phyloP scores from a whole-genome alignment of 1,139 yeast genomes.

The Debaryomyces sp. region DNA sequence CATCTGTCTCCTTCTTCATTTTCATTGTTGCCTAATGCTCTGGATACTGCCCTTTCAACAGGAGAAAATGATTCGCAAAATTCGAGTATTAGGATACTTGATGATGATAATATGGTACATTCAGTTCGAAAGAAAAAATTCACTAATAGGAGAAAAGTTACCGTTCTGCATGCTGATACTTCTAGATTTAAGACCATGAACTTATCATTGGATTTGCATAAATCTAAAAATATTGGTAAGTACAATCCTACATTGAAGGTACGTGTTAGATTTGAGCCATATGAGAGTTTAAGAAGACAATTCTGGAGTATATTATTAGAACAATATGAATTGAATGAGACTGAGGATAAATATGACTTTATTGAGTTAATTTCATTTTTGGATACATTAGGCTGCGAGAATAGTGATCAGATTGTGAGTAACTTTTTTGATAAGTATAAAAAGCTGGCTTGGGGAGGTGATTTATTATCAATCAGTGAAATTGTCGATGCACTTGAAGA shows the following conservation, averaged over 20 bases:
- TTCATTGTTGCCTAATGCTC: background rate
- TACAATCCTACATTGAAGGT: slow-evolving; percentile 60
- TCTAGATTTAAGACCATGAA: slow-evolving; percentile 48
- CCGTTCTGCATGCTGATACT: slow-evolving; percentile 38
- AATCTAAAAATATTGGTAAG: slow-evolving; percentile 36
- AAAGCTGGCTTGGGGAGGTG: slow-evolving; percentile 56
- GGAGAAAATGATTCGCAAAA: slow-evolving; percentile 21
- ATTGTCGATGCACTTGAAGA: slow-evolving; percentile 57
- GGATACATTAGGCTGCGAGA: slow-evolving; percentile 63
- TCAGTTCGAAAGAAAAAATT: slow-evolving; percentile 31
- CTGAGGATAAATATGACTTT: slow-evolving; percentile 43
- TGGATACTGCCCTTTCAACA: slow-evolving; percentile 13
- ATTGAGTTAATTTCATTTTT: slow-evolving; percentile 60
- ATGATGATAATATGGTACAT: slow-evolving; percentile 35
- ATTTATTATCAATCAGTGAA: slow-evolving; percentile 57
- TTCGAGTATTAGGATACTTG: slow-evolving; percentile 27
- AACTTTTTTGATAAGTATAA: slow-evolving; percentile 46
- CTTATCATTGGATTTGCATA: slow-evolving; percentile 36
- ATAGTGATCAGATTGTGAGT: slow-evolving; percentile 50
- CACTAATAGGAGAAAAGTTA: slow-evolving; percentile 29
- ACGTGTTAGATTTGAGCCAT: slow-evolving; percentile 69
- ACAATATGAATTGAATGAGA: slow-evolving; percentile 46
- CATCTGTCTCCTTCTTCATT: background rate
- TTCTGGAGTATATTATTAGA: slow-evolving; percentile 70
- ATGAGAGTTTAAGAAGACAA: slow-evolving; percentile 61